These are phyloP conservation scores for Fusarium continuum DNA, from an alignment of 2,329 filamentous ascomycete genomes.

Conservation along the genomic window DNA sequence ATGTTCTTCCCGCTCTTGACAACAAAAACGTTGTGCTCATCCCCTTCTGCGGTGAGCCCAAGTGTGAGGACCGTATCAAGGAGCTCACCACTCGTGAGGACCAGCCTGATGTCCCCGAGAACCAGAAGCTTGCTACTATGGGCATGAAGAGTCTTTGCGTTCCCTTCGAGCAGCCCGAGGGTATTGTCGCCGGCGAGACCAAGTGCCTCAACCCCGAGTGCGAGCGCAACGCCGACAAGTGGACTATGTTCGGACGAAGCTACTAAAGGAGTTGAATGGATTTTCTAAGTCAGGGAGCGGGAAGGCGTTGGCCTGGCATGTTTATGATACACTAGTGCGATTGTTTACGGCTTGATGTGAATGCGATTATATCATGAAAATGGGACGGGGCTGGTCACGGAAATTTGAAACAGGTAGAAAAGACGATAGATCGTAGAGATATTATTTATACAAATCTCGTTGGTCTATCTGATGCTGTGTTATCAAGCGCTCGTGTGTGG, in stretches of 20 bases:
- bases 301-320: conserved; percentile 43
- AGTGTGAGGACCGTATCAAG: conserved; percentile 96
- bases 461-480: conserved; percentile 19
- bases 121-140: conserved; percentile 65
- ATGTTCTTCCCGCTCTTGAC: conserved; percentile 90
- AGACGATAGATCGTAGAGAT: conserved; percentile 37
- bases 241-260: conserved; percentile 90
- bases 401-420: conserved; percentile 34
- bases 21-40: conserved; percentile 92
- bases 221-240: conserved; percentile 77
- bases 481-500: neutral
- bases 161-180: conserved; percentile 83
- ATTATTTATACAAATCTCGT: conserved; percentile 23
- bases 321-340: conserved; percentile 46
- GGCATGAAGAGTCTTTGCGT: conserved; percentile 78
- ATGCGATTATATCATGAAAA: conserved; percentile 42
- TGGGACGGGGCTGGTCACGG: conserved; percentile 24
- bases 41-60: conserved; percentile 81
- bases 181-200: conserved; percentile 80
- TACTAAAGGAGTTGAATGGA: conserved; percentile 54
- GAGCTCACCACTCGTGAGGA: conserved; percentile 82
- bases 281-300: conserved; percentile 38
- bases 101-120: conserved; percentile 61
- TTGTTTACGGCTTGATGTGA: conserved; percentile 44
- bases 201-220: conserved; percentile 95